phyloP scores from a whole-genome alignment of 140 eudicot genomes.

The Flaveria floridana region DNA sequence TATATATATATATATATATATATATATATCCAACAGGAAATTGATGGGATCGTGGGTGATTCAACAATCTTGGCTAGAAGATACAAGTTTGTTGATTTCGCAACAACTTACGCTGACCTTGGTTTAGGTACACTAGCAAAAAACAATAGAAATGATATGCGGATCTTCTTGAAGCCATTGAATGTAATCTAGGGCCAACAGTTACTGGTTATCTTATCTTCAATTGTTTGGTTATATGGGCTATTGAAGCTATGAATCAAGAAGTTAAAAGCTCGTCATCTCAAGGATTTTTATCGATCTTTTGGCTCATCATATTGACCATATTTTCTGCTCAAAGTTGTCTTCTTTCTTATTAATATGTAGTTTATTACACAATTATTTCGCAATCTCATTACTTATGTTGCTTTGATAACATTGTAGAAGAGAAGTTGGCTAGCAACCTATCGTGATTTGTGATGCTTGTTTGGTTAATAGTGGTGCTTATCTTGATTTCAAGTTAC shows the following conservation, averaged over 20 bases:
- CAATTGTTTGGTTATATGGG: constrained; percentile 36
- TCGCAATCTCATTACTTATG: constrained; percentile 11
- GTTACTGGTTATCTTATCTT: constrained; percentile 26
- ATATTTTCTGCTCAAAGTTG: constrained; percentile 53
- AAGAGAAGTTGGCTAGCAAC: constrained; percentile 32
- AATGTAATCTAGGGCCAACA: constrained; percentile 34
- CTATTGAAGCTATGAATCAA: constrained; percentile 38
- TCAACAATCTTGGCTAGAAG: constrained; percentile 48
- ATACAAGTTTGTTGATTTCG: constrained; percentile 48
- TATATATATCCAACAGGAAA: constrained; percentile 33
- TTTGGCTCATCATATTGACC: constrained; percentile 46
- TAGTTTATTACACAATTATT: neutral
- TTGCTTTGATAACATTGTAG: constrained; percentile 28
- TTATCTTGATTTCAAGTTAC: constrained; percentile 45
- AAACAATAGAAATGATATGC: constrained; percentile 27
- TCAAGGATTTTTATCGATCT: constrained; percentile 37
- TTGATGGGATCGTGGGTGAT: constrained; percentile 50
- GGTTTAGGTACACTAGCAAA: constrained; percentile 39
- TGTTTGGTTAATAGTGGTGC: constrained; percentile 38
- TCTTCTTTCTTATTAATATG: constrained; percentile 13
- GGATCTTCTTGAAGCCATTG: constrained; percentile 54
- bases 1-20: too few species aligned
- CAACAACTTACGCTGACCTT: constrained; percentile 39
- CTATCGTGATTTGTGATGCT: constrained; percentile 32
- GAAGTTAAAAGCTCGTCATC: constrained; percentile 28